phyloP scores from a whole-genome alignment of 1,284 basidiomycete species.

The Stygiomarasmius scandens region DNA sequence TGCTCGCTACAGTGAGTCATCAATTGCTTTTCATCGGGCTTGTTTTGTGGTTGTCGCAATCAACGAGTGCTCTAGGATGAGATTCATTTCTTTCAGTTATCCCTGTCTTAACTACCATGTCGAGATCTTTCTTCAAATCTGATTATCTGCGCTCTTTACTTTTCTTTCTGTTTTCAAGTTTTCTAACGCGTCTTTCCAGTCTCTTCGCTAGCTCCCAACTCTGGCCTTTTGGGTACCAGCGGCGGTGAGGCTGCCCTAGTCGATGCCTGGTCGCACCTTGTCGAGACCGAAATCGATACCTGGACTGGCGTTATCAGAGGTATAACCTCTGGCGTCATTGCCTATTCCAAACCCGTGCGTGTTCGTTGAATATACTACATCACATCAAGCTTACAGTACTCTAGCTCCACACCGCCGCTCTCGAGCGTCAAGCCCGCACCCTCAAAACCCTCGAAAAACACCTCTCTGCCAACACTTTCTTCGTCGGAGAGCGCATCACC shows the following conservation, averaged over 20 bases:
- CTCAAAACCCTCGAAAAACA: conserved; percentile 74
- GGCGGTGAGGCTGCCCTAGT: conserved; percentile 44
- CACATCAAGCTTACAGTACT: background rate
- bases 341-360: conserved; percentile 70
- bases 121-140: conserved; percentile 46
- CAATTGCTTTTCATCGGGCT: conserved; percentile 34
- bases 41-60: conserved; percentile 59
- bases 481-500: conserved; percentile 93
- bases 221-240: conserved; percentile 42
- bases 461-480: conserved; percentile 83
- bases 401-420: conserved; percentile 58
- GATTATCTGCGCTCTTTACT: conserved; percentile 34
- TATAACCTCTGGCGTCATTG: conserved; percentile 43
- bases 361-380: conserved; percentile 2
- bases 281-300: conserved; percentile 40
- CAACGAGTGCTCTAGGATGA: conserved; percentile 3
- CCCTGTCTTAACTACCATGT: conserved; percentile 37
- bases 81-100: conserved; percentile 9
- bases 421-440: conserved; percentile 56
- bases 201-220: conserved; percentile 51
- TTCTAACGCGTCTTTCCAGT: conserved; percentile 51
- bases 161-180: background rate
- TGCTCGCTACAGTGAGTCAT: conserved; percentile 81
- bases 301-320: conserved; percentile 38
- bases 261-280: conserved; percentile 51